These are phyloP conservation scores for Tylopilus felleus DNA, from an alignment of 768 basidiomycete genomes.

Conservation along the genomic window DNA sequence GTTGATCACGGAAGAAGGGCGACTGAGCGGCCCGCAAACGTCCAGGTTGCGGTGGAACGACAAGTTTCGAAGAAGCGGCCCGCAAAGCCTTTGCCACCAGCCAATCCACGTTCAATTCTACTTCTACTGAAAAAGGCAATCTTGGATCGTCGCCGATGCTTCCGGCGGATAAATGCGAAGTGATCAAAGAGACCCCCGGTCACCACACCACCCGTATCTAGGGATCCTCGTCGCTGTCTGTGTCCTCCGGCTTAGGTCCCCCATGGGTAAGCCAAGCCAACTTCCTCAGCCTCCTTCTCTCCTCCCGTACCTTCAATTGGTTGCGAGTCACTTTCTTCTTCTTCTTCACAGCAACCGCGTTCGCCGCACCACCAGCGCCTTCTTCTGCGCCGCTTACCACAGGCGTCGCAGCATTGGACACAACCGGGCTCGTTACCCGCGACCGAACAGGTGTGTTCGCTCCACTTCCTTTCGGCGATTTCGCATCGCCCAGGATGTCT, in stretches of 20 bases:
- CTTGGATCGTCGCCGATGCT: constrained; percentile 31
- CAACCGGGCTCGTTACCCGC: constrained; percentile 63
- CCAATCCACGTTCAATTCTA: background rate
- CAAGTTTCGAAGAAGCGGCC: constrained; percentile 11
- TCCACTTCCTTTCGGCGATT: constrained; percentile 68
- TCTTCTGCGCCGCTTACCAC: constrained; percentile 78
- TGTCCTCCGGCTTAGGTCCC: constrained; percentile 81
- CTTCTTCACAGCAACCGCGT: constrained; percentile 49
- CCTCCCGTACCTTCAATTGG: constrained; percentile 86
- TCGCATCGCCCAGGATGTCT: constrained; percentile 71
- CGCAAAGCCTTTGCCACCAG: background rate
- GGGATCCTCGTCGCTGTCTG: constrained; percentile 55
- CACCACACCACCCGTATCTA: constrained; percentile 18
- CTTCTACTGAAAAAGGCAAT: constrained; percentile 25
- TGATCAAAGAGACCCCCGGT: constrained; percentile 18
- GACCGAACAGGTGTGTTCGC: constrained; percentile 70
- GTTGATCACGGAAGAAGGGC: constrained; percentile 17
- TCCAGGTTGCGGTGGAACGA: constrained; percentile 16
- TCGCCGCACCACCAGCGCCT: constrained; percentile 34
- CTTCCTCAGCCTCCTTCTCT: constrained; percentile 76
- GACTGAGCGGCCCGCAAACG: constrained; percentile 14
- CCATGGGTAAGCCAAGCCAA: constrained; percentile 80
- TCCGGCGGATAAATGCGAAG: constrained; percentile 21
- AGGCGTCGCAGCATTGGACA: constrained; percentile 70
- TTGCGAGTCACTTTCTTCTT: constrained; percentile 93